phyloP scores from a whole-genome alignment of 225 moss, liverwort and hornwort genomes.

The Anthoceros angustus region DNA sequence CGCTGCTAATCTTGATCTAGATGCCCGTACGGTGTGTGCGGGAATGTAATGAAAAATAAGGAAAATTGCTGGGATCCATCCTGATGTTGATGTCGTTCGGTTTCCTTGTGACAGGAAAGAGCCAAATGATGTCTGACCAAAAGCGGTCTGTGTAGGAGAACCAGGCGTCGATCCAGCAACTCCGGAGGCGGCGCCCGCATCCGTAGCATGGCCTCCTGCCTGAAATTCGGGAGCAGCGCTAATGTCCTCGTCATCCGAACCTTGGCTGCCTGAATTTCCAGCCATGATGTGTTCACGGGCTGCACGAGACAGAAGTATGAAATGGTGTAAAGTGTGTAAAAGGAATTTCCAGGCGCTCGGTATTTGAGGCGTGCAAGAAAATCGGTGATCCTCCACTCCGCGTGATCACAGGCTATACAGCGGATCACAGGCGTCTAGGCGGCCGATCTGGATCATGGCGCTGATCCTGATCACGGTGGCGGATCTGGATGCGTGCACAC shows the following conservation, averaged over 20 bases:
- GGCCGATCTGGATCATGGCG: neutral
- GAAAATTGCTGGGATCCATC: neutral
- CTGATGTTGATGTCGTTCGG: neutral
- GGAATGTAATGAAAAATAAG: neutral
- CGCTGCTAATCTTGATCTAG: no score
- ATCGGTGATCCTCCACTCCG: neutral
- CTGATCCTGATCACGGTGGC: no score
- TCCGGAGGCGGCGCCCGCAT: conserved; percentile 1
- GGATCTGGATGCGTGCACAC: neutral
- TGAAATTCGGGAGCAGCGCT: neutral
- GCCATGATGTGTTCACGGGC: neutral
- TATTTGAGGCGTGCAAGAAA: neutral
- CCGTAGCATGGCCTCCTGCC: conserved; percentile 1
- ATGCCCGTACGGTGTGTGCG: no score
- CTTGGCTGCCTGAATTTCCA: conserved; percentile 3
- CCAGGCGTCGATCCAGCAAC: neutral
- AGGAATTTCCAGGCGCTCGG: neutral
- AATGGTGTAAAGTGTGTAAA: neutral
- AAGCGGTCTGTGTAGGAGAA: neutral
- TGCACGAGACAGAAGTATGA: neutral
- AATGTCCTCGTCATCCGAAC: neutral
- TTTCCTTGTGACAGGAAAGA: neutral
- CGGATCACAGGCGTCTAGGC: neutral
- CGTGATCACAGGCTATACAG: neutral
- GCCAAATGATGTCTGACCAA: neutral